Evolutionary conservation across 176 grass and related monocot species (phyloP).

Genomic region (Oryza brachyantha): DNA sequence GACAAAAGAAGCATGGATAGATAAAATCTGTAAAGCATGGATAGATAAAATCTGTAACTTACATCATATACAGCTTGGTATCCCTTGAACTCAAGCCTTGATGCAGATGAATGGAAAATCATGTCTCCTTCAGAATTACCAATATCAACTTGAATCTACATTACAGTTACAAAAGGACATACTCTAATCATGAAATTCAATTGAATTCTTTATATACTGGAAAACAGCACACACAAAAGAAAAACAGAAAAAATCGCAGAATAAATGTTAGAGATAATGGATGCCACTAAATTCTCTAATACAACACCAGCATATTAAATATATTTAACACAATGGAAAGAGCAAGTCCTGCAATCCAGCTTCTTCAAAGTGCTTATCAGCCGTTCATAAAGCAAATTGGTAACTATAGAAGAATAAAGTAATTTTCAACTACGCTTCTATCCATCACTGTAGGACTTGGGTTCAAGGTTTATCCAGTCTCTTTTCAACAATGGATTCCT

Average conservation of each 20-base stretch:
- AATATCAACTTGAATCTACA: conserved; percentile 94
- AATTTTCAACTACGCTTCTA: no score
- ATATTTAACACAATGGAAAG: neutral
- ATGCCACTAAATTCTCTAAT: neutral
- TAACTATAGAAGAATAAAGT: neutral
- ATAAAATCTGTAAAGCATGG: conserved; percentile 25
- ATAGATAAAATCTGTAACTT: conserved; percentile 25
- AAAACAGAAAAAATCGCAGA: neutral
- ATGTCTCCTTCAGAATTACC: conserved; percentile 56
- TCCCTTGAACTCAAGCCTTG: conserved; percentile 73
- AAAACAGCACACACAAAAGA: neutral
- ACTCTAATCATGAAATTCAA: conserved; percentile 17
- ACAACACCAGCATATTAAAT: neutral
- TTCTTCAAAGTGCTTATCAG: neutral
- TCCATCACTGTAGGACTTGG: no score
- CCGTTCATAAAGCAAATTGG: neutral
- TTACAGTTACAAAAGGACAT: neutral
- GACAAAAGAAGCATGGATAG: no score
- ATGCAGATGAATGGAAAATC: conserved; percentile 65
- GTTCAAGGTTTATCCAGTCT: no score
- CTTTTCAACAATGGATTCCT: no score
- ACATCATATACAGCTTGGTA: conserved; percentile 85
- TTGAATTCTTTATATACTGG: neutral
- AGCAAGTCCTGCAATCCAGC: neutral
- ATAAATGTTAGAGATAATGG: conserved; percentile 7